These are phyloP conservation scores for Thielaviopsis euricoi DNA, from an alignment of 2,329 filamentous ascomycete genomes.

Conservation along the genomic window DNA sequence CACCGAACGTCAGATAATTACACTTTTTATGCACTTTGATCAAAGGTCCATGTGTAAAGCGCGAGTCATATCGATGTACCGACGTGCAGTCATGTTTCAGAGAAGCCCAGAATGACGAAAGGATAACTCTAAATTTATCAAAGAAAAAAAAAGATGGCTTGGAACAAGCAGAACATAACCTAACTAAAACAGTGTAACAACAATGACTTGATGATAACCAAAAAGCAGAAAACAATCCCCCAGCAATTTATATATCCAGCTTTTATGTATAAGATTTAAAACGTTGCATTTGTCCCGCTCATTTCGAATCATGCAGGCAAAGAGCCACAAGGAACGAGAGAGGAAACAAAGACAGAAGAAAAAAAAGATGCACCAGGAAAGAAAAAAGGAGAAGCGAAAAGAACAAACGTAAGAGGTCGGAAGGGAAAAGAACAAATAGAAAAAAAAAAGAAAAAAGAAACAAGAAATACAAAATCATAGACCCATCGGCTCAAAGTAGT, in stretches of 20 bases:
- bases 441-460: neutral
- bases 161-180: no score
- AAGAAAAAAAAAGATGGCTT: neutral
- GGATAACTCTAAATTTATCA: neutral
- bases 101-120: neutral
- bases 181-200: neutral
- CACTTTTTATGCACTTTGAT: no score
- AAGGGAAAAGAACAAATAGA: neutral
- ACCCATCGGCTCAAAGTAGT: constrained; percentile 46
- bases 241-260: neutral
- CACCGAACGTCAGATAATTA: no score
- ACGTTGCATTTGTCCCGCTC: neutral
- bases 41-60: no score
- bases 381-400: neutral
- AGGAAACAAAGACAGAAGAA: no score
- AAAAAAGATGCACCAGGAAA: no score
- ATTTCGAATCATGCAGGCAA: neutral
- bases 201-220: neutral
- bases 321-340: neutral
- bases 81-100: neutral
- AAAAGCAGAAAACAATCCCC: neutral
- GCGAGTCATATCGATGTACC: neutral
- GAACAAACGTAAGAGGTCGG: neutral
- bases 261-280: neutral
- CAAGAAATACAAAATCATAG: constrained; percentile 13